Percentiles rank a stretch among this genome's conserved stretches.
These are phyloP conservation scores for Funneliformis caledonium DNA, from an alignment of 371 early-diverging fungal genomes.

Conservation along the genomic window DNA sequence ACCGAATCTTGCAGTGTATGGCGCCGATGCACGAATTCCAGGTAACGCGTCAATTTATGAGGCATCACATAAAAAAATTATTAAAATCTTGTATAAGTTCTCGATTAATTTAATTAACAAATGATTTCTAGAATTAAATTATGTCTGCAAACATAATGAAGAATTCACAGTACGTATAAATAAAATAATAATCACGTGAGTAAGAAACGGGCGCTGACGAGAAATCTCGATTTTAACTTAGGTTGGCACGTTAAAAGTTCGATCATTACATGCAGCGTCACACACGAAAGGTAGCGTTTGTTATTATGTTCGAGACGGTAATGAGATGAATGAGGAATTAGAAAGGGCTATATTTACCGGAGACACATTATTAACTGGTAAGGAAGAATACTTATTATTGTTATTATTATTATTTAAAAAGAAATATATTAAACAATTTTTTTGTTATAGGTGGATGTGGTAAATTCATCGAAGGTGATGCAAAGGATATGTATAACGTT, in stretches of 20 bases:
- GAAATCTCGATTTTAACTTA: not conserved
- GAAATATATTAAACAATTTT: not conserved
- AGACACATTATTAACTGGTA: conserved; percentile 79
- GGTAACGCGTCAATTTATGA: conserved; percentile 16
- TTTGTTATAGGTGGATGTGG: conserved; percentile 73
- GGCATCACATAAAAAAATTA: not conserved
- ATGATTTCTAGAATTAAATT: conserved; percentile 62
- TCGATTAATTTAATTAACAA: not conserved
- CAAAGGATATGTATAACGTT: conserved; percentile 80
- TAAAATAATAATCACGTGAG: conserved; percentile 38
- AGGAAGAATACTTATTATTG: conserved; percentile 31
- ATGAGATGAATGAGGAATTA: conserved; percentile 38
- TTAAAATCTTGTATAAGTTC: not conserved
- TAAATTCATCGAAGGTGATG: conserved; percentile 88
- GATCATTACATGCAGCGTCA: conserved; percentile 77
- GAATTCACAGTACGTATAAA: conserved; percentile 78
- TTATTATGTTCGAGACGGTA: conserved; percentile 73
- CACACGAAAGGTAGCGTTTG: conserved; percentile 91
- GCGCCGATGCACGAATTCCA: conserved; percentile 88
- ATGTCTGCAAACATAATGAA: conserved; percentile 74
- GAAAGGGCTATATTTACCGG: conserved; percentile 74
- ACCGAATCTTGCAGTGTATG: conserved; percentile 81
- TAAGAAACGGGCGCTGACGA: not conserved
- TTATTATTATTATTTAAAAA: not conserved
- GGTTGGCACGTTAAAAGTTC: conserved; percentile 45